These are phyloP conservation scores for Thelonectria discophora DNA, from an alignment of 2,329 filamentous ascomycete genomes.

Conservation along the genomic window DNA sequence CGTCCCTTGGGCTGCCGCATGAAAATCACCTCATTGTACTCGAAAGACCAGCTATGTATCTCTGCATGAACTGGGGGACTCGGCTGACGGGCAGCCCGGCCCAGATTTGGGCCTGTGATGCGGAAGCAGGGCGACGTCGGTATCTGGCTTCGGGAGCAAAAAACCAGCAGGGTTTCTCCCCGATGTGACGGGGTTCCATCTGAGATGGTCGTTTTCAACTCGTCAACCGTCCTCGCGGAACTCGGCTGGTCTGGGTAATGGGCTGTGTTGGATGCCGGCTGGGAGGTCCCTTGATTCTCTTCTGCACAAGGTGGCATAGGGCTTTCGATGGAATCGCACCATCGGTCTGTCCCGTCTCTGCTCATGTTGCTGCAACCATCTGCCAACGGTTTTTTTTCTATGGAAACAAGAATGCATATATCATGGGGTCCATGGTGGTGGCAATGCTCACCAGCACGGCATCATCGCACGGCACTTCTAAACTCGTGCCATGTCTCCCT, in stretches of 20 bases:
- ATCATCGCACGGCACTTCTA: neutral
- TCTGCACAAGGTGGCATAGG: constrained; percentile 9
- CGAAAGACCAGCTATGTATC: neutral
- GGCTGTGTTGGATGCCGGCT: neutral
- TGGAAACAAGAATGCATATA: neutral
- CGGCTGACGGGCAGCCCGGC: neutral
- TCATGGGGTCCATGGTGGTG: neutral
- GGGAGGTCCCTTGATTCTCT: neutral
- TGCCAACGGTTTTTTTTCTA: neutral
- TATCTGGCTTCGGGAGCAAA: constrained; percentile 16
- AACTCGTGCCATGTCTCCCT: neutral
- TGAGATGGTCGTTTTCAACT: constrained; percentile 2
- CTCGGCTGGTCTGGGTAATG: constrained; percentile 8
- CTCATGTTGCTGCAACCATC: neutral
- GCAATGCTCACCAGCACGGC: neutral
- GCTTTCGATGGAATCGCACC: constrained; percentile 13
- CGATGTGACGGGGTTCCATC: constrained; percentile 22
- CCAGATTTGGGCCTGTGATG: constrained; percentile 6
- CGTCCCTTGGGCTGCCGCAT: no score
- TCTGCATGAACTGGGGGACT: constrained; percentile 16
- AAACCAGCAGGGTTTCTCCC: constrained; percentile 26
- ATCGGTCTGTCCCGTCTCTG: constrained; percentile 6
- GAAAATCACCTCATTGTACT: neutral
- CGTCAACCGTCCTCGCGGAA: constrained; percentile 9
- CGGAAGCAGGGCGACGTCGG: constrained; percentile 15